Evolutionary conservation across 2,329 filamentous ascomycete species (phyloP), one percentile per base, ranked within the genome.

Genomic region (Bipolaris oryzae): DNA sequence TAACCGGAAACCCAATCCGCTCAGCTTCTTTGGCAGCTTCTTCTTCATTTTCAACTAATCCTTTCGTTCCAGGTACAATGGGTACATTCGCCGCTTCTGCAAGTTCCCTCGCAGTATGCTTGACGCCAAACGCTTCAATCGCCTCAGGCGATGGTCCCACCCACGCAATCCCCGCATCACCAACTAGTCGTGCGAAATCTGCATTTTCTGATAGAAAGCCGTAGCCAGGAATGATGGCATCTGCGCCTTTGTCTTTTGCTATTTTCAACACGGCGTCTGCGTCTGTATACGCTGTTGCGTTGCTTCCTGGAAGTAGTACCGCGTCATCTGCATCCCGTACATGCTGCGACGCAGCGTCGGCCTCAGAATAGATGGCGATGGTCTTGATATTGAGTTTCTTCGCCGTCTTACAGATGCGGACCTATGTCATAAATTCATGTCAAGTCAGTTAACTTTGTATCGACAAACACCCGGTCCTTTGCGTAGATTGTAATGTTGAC

Each of bases 151-250:
- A 80, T 1, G 87, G 87, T 0, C 87, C 87, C 13, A 85, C 79
- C 77, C 85, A 89, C 1, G 78, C 76, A 57, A 89, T 77, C 0
- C 85, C 87, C 1, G 81, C 82, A 7, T 80, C 75, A 20, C 77
- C 70, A 0, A 87, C 82, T 0, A 77, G 74, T 20, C 77, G 70
- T 0, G 87, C 86, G 67, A 89, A 89, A 4, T 83, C 79, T 4
- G 84, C 80, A 66, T 88, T 87, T 56, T 89, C 87, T 0, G 83
- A 84, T 1, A 90, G 73, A 57, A 89, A 89, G 0, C 87, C 87
- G 74, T 90, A 89, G 1, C 87, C 87, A 0, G 87, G 87, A 47
- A 87, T 85, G 15, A 89, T 80, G 3, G 85, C 86, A 58, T 89
- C 80, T 2, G 74, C 83, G 2, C 75, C 67, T 13, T 79, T 74